Evolutionary conservation across 208 protist genomes (phyloP), one percentile per base, ranked within the genome.

Genomic region (Blechomonas ayalai): DNA sequence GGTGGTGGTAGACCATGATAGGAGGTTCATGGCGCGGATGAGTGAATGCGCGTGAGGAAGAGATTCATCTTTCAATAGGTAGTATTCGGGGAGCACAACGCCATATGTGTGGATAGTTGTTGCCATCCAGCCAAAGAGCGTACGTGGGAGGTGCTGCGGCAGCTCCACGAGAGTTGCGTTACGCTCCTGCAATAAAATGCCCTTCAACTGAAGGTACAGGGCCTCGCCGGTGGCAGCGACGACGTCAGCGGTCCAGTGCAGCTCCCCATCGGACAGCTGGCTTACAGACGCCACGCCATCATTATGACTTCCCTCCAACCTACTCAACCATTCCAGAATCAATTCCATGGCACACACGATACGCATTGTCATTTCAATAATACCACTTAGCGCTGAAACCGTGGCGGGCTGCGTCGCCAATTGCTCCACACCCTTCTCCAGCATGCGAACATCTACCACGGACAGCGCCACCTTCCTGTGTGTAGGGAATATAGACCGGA

Each of bases 31-130:
- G 9, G 64, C 45, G 3, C 59, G 66, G n/a, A 86, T 32, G 1
- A 92, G 60, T n/a, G 46, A 37, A 10, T 45, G 28, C 3, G 52
- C 61, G 49, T 92, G 83, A 4, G 34, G 20, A 0, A 13, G 13
- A 4, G 61, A 59, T 36, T 70, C 50, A 35, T 86, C 72, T 10
- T 46, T 19, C n/a, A 66, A 38, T 16, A 92, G 65, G 52, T 73
- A 76, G 52, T 78, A 86, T 45, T 92, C 83, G 0, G 79, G 71
- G 10, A 86, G 42, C 25, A 67, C 73, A 12, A 44, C 25, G 13
- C 49, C 50, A 27, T 80, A 59, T 0, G 80, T 40, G 34, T 84
- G 66, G 0, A 52, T 49, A 2, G 61, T 53, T 12, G 54, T 51
- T n/a, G 58, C 45, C 8, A 68, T 39, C 46, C 57, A 67, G 6